A percentile compares a stretch with the other conserved stretches of the same genome.
phyloP scores from a whole-genome alignment of 2,329 filamentous ascomycete genomes.

The Diaporthe batatas region DNA sequence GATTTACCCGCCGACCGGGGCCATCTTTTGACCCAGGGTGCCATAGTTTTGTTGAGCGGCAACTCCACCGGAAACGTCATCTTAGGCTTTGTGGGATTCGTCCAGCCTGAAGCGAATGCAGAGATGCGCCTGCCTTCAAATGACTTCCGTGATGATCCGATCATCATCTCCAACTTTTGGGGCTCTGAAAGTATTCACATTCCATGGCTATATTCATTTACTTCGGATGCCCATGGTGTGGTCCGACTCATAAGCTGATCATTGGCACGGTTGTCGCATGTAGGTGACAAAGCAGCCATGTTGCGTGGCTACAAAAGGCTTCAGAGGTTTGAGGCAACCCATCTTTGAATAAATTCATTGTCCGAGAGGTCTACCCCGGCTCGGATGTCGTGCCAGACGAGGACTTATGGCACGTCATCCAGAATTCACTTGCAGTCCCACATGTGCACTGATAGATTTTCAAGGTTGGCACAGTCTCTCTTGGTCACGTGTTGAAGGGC shows the following conservation, averaged over 20 bases:
- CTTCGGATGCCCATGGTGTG: not conserved
- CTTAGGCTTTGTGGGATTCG: not conserved
- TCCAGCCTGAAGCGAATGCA: slow-evolving; percentile 5
- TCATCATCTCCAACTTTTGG: slow-evolving; percentile 8
- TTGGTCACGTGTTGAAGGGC: not conserved
- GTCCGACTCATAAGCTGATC: not conserved
- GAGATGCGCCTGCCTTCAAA: slow-evolving; percentile 4
- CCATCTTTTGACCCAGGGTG: slow-evolving; percentile 3
- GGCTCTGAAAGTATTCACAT: not conserved
- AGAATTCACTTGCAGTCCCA: too few species aligned
- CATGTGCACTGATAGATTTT: not conserved
- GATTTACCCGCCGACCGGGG: not conserved
- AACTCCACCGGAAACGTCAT: slow-evolving; percentile 2
- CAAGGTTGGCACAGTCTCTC: not conserved
- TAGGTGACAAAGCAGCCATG: slow-evolving; percentile 17
- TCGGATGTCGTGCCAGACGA: not conserved
- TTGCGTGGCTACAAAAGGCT: slow-evolving; percentile 3
- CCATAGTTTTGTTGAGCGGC: not conserved
- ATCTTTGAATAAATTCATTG: not conserved
- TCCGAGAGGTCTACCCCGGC: slow-evolving; percentile 3
- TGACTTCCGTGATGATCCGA: slow-evolving; percentile 13
- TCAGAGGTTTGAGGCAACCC: not conserved
- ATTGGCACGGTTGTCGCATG: not conserved
- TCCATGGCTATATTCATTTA: not conserved
- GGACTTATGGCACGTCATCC: not conserved